Percentiles rank a stretch among this genome's conserved stretches.
Evolutionary conservation across 331 rosid genomes (phyloP).

Genomic region (Telfairia occidentalis): DNA sequence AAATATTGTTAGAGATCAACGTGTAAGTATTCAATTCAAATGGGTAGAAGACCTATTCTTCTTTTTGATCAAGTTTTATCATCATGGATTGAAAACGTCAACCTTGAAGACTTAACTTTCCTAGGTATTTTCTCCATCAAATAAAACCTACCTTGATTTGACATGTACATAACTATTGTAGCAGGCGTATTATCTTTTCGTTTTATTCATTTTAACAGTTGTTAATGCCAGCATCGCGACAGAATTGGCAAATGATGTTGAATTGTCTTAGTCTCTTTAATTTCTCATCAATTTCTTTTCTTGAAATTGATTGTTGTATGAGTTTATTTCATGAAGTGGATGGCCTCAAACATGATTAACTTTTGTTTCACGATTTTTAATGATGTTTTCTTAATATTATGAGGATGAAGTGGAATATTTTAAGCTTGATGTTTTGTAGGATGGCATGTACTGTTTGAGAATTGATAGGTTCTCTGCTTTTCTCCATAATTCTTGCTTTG

Average conservation of each 20-base stretch:
- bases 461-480: neutral
- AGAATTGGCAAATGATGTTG: neutral
- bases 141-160: neutral
- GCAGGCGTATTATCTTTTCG: neutral
- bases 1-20: neutral
- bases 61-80: neutral
- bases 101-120: neutral
- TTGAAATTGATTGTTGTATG: neutral
- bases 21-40: neutral
- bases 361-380: neutral
- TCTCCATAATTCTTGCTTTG: neutral
- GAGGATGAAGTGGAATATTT: neutral
- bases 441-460: neutral
- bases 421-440: neutral
- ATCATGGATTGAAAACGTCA: constrained; percentile 1
- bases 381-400: neutral
- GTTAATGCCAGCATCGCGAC: neutral
- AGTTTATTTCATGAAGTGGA: neutral
- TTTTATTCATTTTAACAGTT: neutral
- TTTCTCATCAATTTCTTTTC: neutral
- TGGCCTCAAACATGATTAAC: neutral
- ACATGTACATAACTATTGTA: neutral
- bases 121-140: neutral
- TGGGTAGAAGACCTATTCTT: neutral
- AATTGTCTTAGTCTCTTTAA: neutral